phyloP scores from a whole-genome alignment of 2,329 filamentous ascomycete species.

The Lomentospora prolificans region DNA sequence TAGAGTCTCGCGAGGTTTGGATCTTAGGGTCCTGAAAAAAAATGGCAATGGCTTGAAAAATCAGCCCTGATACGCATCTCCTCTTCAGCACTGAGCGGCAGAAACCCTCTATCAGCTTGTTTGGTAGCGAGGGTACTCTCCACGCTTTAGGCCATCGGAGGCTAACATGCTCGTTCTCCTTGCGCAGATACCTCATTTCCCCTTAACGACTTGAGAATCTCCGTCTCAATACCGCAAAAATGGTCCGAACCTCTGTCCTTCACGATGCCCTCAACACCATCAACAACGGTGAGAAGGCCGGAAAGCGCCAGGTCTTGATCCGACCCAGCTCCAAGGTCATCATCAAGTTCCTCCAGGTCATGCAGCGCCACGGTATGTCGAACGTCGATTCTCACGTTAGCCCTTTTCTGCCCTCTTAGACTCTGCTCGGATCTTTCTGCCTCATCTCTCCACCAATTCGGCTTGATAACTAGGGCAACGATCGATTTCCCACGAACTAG shows the following conservation, averaged over 20 bases:
- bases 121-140: conserved; percentile 55
- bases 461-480: conserved; percentile 99
- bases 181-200: conserved; percentile 57
- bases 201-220: conserved; percentile 69
- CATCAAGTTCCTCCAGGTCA: conserved; percentile 96
- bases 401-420: neutral
- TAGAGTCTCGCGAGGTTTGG: conserved; percentile 12
- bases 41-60: neutral
- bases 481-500: conserved; percentile 74
- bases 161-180: conserved; percentile 41
- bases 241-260: conserved; percentile 98
- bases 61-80: conserved; percentile 47
- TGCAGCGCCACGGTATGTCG: conserved; percentile 97
- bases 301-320: conserved; percentile 99
- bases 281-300: conserved; percentile 99
- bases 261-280: conserved; percentile 98
- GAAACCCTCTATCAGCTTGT: conserved; percentile 49
- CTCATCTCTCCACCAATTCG: conserved; percentile 46
- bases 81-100: conserved; percentile 57
- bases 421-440: neutral
- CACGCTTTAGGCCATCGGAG: conserved; percentile 52
- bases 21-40: neutral
- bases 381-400: neutral
- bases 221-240: conserved; percentile 60
- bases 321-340: conserved; percentile 99